These are phyloP conservation scores for Kwoniella pini DNA, from an alignment of 768 basidiomycete genomes.

Conservation along the genomic window DNA sequence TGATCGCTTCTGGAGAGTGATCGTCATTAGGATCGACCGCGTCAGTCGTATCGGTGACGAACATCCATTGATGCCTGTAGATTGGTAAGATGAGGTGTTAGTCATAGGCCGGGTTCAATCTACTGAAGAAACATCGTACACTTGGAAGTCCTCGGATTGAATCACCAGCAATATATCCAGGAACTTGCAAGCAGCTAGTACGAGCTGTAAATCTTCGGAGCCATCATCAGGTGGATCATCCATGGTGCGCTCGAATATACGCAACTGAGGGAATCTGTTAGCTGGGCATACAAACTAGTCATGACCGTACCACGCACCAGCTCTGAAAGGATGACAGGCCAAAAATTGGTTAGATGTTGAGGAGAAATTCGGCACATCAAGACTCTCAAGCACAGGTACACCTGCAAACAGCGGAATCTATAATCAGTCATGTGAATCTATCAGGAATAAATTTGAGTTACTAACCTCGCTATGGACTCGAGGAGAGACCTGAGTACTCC, in stretches of 20 bases:
- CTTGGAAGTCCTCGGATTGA: slow-evolving; percentile 97
- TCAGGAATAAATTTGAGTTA: background rate
- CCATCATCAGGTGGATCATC: slow-evolving; percentile 71
- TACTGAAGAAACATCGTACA: slow-evolving; percentile 61
- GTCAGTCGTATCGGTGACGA: slow-evolving; percentile 95
- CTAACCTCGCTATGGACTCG: slow-evolving; percentile 85
- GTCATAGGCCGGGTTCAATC: no score
- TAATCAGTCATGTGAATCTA: no score
- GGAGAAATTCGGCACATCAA: slow-evolving; percentile 84
- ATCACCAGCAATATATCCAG: slow-evolving; percentile 87
- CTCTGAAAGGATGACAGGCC: slow-evolving; percentile 94
- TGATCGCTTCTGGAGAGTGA: slow-evolving; percentile 73
- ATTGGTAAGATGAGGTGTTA: no score
- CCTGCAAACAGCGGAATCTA: no score
- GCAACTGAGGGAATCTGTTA: slow-evolving; percentile 66
- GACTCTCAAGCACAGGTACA: slow-evolving; percentile 86
- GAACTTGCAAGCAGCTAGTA: slow-evolving; percentile 90
- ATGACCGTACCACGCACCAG: slow-evolving; percentile 52
- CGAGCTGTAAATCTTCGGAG: slow-evolving; percentile 77
- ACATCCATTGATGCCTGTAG: slow-evolving; percentile 90
- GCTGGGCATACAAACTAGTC: background rate
- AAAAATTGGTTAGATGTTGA: slow-evolving; percentile 90
- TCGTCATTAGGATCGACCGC: slow-evolving; percentile 83
- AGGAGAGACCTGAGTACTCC: slow-evolving; percentile 71
- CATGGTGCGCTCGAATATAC: slow-evolving; percentile 82